phyloP scores from a whole-genome alignment of 306 rosid genomes.

The Ceratonia siliqua region DNA sequence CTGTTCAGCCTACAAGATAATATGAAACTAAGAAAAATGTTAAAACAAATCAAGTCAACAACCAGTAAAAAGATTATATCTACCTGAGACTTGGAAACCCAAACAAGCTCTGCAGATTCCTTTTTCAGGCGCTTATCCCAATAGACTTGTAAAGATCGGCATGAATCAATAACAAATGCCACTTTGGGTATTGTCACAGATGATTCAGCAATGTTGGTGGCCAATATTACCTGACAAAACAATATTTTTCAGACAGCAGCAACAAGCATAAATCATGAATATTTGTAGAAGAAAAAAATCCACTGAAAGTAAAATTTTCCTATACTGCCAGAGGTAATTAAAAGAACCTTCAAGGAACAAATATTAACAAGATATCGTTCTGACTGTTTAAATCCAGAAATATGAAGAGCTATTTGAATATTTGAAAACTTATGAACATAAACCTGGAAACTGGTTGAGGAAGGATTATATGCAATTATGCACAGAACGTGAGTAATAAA shows the following conservation, averaged over 20 bases:
- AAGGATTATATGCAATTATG: conserved; percentile 1
- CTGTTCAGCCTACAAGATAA: conserved; percentile 71
- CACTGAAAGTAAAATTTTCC: neutral
- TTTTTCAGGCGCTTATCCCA: conserved; percentile 63
- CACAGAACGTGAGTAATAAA: neutral
- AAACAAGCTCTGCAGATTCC: conserved; percentile 65
- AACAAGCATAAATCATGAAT: conserved; percentile 20
- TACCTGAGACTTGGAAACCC: conserved; percentile 97
- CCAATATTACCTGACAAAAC: conserved; percentile 73
- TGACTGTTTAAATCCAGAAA: neutral
- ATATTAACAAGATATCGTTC: conserved; percentile 3
- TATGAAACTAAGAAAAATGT: conserved; percentile 21
- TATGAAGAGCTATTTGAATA: neutral
- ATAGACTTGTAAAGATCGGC: conserved; percentile 82
- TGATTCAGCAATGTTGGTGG: conserved; percentile 92
- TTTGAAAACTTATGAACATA: neutral
- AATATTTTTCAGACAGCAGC: conserved; percentile 19
- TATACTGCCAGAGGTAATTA: neutral
- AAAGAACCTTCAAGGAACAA: conserved; percentile 13
- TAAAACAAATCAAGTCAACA: conserved; percentile 12
- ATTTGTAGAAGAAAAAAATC: neutral
- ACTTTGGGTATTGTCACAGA: conserved; percentile 93
- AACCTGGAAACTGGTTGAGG: neutral
- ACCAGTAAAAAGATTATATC: conserved; percentile 25
- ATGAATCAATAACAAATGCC: conserved; percentile 89